Conservation (phyloP, 2,329 filamentous ascomycete genomes). For the Purpureocillium takamizusanense region DNA sequence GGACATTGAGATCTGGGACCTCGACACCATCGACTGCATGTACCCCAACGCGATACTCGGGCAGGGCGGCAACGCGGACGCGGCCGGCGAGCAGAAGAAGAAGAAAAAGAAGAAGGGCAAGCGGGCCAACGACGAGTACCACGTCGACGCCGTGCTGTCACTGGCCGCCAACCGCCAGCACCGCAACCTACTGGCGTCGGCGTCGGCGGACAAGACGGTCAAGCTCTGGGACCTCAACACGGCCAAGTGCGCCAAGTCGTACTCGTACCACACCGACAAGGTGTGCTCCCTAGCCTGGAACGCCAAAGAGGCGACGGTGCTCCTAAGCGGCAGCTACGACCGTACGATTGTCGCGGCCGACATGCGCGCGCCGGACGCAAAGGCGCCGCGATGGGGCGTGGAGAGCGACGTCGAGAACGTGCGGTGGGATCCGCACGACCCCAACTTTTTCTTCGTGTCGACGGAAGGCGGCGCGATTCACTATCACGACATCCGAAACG, state of each 20-base stretch:
- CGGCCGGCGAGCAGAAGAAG: slow-evolving; percentile 51
- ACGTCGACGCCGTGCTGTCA: slow-evolving; percentile 87
- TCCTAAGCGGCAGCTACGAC: slow-evolving; percentile 92
- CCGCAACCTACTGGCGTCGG: slow-evolving; percentile 87
- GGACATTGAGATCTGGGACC: slow-evolving; percentile 97
- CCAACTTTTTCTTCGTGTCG: slow-evolving; percentile 90
- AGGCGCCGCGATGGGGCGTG: slow-evolving; percentile 79
- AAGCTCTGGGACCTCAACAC: slow-evolving; percentile 98
- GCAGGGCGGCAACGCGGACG: slow-evolving; percentile 49
- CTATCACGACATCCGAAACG: slow-evolving; percentile 77
- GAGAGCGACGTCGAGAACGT: slow-evolving; percentile 93
- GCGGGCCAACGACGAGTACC: slow-evolving; percentile 83
- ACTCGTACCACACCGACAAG: slow-evolving; percentile 93
- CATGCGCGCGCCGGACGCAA: slow-evolving; percentile 84
- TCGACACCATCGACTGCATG: slow-evolving; percentile 95
- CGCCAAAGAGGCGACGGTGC: slow-evolving; percentile 72
- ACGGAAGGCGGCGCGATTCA: slow-evolving; percentile 89
- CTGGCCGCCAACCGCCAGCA: slow-evolving; percentile 89
- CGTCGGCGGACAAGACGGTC: slow-evolving; percentile 91
- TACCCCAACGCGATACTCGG: slow-evolving; percentile 95
- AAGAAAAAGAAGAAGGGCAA: slow-evolving; percentile 74
- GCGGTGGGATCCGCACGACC: slow-evolving; percentile 85
- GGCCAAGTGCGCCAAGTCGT: slow-evolving; percentile 87
- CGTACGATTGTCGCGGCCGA: slow-evolving; percentile 89
- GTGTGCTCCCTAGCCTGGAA: slow-evolving; percentile 96